Evolutionary conservation across 2,329 filamentous ascomycete species (phyloP).

Genomic region (Colletotrichum sp.): DNA sequence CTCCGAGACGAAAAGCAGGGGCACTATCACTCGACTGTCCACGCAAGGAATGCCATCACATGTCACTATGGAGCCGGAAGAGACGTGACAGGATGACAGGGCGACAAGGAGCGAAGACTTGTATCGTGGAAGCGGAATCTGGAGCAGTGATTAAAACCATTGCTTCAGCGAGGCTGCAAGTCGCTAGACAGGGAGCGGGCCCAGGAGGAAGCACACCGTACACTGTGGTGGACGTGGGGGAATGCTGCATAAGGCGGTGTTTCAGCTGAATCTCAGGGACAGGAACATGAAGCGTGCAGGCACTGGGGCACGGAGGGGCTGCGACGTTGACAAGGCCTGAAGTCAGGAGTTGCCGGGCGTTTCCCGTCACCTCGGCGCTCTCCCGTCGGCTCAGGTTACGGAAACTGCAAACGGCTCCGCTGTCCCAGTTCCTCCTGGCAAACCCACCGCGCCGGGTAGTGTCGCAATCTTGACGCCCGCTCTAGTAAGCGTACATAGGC

Average conservation of each 20-base stretch:
- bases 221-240: background rate
- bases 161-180: background rate
- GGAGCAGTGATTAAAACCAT: background rate
- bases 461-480: background rate
- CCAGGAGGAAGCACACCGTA: background rate
- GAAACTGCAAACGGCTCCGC: slow-evolving; percentile 7
- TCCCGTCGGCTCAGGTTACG: background rate
- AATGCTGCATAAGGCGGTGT: background rate
- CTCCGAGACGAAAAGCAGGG: background rate
- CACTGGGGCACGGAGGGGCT: background rate
- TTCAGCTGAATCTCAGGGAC: background rate
- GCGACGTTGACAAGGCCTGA: slow-evolving; percentile 3
- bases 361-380: background rate
- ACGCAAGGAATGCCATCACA: background rate
- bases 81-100: background rate
- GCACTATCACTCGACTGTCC: background rate
- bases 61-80: background rate
- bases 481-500: background rate
- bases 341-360: background rate
- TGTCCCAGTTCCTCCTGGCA: background rate
- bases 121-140: background rate
- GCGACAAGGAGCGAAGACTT: background rate
- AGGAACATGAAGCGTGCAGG: background rate
- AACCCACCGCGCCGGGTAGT: background rate
- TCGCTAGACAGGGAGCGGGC: background rate